Base-by-base conservation (phyloP, 1,139 yeast species). In the Candida glucosophila region DNA sequence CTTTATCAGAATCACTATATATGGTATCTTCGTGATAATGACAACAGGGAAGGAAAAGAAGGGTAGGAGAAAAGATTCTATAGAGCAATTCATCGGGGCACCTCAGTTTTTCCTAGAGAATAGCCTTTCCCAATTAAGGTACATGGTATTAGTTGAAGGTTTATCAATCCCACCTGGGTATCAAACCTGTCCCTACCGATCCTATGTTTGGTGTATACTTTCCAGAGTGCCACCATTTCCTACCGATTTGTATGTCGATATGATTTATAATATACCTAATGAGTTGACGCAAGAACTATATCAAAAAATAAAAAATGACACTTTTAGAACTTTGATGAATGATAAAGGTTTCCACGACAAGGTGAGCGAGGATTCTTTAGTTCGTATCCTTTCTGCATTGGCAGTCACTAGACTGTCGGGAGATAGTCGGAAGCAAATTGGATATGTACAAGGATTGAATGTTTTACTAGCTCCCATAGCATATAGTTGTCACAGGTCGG, bases 361-460 rank as follows among this genome's bases (percentile, higher is more conserved):
- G 34, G 95, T 86, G 2, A 52, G 73, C 19, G 94, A 85, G 42
- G 73, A 71, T 5, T 56, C 82, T 3, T 55, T 86, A 26, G 67
- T 79, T 12, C 54, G 96, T 22, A 59, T 85, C 3, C 60, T 86
- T 20, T 78, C 83, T 22, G 74, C 81, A n/a, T 67, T 75, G 42
- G 93, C 93, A 1, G 66, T 82, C 9, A 47, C 60, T 64, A n/a
- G n/a, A n/a, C n/a, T n/a, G n/a, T 49, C 52, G 15, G 41, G 44
- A 7, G 47, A 47, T 29, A 45, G 60, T 37, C n/a, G n/a, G n/a
- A n/a, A n/a, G n/a, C 9, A 76, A 41, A 55, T 69, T 52, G 43
- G 69, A 1, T 86, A 86, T 46, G 95, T 86, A 8, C 96, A 86
- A 46, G 96, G 96, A 2, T 74, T 88, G 77, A 88, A 88, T 46